A percentile compares a stretch with the other conserved stretches of the same genome.
These are phyloP conservation scores for Bruguiera parviflora DNA, from an alignment of 345 rosid genomes.

Conservation along the genomic window DNA sequence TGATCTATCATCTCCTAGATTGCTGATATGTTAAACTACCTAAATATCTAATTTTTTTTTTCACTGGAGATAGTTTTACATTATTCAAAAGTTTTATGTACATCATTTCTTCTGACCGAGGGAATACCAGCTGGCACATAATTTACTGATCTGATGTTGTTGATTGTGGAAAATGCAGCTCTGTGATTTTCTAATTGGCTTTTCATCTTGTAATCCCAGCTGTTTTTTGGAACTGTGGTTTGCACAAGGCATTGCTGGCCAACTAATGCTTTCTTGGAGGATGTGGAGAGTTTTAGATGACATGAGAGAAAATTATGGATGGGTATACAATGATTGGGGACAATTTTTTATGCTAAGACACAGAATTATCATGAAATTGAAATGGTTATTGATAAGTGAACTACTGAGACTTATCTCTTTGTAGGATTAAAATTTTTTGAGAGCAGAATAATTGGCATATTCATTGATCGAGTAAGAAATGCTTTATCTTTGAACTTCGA, in stretches of 20 bases:
- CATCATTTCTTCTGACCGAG: background rate
- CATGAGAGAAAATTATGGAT: background rate
- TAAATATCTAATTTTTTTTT: background rate
- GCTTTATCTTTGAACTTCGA: background rate
- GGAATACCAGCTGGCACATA: background rate
- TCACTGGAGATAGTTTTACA: background rate
- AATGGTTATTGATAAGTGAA: background rate
- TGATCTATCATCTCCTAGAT: background rate
- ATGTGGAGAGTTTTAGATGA: background rate
- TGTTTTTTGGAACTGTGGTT: background rate
- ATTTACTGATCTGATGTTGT: background rate
- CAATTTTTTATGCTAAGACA: background rate
- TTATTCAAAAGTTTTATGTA: background rate
- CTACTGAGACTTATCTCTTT: no score
- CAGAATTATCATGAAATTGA: background rate
- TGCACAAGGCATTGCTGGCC: background rate
- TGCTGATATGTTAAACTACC: background rate
- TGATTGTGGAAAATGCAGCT: background rate
- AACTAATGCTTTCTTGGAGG: background rate
- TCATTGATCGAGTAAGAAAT: background rate
- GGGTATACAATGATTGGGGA: background rate
- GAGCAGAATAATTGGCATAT: no score
- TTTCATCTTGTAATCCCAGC: background rate
- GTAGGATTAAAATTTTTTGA: no score
- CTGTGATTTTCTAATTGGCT: background rate